Evolutionary conservation across 2,329 filamentous ascomycete genomes (phyloP).

Genomic region (Trichoderma gracile): DNA sequence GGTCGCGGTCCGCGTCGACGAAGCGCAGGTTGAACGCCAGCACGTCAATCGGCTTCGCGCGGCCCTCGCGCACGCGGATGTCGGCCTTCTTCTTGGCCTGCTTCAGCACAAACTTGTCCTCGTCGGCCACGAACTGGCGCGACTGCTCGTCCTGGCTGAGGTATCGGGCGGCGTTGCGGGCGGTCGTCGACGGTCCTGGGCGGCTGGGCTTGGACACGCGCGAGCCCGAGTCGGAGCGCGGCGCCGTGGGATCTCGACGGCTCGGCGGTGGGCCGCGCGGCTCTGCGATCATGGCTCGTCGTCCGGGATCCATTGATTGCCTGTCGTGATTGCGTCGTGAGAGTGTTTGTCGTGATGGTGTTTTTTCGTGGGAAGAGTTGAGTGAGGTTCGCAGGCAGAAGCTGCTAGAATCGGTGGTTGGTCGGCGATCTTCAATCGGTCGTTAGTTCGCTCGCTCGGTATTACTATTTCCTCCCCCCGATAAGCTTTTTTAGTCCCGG

Average conservation of each 20-base stretch:
- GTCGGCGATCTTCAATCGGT: not conserved
- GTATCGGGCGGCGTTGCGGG: slow-evolving; percentile 44
- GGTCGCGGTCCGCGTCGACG: slow-evolving; percentile 79
- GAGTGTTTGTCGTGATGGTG: too few species aligned
- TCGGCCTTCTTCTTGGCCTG: slow-evolving; percentile 98
- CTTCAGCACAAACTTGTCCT: slow-evolving; percentile 93
- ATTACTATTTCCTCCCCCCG: slow-evolving; percentile 11
- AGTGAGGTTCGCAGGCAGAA: not conserved
- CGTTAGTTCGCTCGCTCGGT: slow-evolving; percentile 7
- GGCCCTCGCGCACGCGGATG: slow-evolving; percentile 86
- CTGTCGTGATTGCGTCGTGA: not conserved
- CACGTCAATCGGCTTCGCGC: slow-evolving; percentile 91
- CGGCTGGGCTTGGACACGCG: slow-evolving; percentile 57
- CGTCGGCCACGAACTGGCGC: slow-evolving; percentile 83
- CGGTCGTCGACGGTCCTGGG: slow-evolving; percentile 34
- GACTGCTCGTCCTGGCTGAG: slow-evolving; percentile 77
- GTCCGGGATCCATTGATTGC: slow-evolving; percentile 53
- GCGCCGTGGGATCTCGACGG: slow-evolving; percentile 54
- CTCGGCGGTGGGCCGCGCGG: slow-evolving; percentile 46
- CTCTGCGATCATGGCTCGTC: slow-evolving; percentile 56
- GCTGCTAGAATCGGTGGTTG: not conserved
- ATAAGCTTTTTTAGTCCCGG: slow-evolving; percentile 24
- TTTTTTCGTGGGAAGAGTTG: too few species aligned
- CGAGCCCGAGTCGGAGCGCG: slow-evolving; percentile 55
- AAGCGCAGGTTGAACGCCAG: slow-evolving; percentile 87